phyloP scores from a whole-genome alignment of 345 rosid species.

The Trapa incisa region DNA sequence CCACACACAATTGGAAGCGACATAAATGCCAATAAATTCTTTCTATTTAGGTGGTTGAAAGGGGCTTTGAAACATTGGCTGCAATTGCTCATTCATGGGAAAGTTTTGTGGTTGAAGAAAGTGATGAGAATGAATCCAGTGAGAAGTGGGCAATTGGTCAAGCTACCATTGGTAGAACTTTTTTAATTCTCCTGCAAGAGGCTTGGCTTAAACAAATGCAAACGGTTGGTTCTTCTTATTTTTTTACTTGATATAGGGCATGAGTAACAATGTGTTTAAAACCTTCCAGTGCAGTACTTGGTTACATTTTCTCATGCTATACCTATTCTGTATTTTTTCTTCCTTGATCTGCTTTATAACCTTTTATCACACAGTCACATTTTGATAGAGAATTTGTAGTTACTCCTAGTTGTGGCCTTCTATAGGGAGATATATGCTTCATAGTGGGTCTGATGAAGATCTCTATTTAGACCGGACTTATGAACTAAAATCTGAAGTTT shows the following conservation, averaged over 20 bases:
- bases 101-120: constrained; percentile 37
- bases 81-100: constrained; percentile 64
- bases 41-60: constrained; percentile 40
- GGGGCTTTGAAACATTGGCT: constrained; percentile 59
- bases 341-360: background rate
- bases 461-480: background rate
- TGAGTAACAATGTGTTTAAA: too few species aligned
- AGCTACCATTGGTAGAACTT: constrained; percentile 47
- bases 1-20: constrained; percentile 36
- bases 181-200: constrained; percentile 58
- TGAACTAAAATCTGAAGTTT: background rate
- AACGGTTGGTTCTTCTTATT: constrained; percentile 31
- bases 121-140: constrained; percentile 28
- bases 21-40: constrained; percentile 29
- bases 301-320: too few species aligned
- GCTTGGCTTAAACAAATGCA: constrained; percentile 47
- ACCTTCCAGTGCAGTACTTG: too few species aligned
- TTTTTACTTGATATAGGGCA: too few species aligned
- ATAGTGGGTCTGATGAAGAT: background rate
- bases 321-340: background rate
- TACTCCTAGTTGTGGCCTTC: background rate
- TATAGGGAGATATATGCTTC: background rate
- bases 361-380: too few species aligned
- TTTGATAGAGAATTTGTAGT: too few species aligned
- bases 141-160: constrained; percentile 42